Percentiles rank a stretch among this genome's conserved stretches.
These are phyloP conservation scores for Cryphonectria parasitica DNA, from an alignment of 2,329 filamentous ascomycete genomes.

Conservation along the genomic window DNA sequence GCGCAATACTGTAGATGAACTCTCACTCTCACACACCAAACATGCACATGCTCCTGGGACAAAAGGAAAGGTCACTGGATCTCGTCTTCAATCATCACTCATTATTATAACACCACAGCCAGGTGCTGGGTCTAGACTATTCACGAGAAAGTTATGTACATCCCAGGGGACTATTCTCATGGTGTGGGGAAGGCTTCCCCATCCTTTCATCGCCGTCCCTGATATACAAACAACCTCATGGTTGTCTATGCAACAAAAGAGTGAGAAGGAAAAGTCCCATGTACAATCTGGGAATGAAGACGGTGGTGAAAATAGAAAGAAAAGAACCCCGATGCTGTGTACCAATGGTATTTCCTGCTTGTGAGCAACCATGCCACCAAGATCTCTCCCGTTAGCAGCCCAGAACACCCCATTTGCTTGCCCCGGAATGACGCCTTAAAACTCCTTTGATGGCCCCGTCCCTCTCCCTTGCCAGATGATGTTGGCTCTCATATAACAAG, in stretches of 20 bases:
- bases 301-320: constrained; percentile 1
- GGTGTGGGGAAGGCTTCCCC: not conserved
- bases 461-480: constrained; percentile 3
- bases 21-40: not conserved
- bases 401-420: constrained; percentile 3
- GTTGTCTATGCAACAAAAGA: constrained; percentile 1
- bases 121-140: constrained; percentile 15
- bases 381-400: constrained; percentile 7
- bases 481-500: not conserved
- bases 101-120: constrained; percentile 25
- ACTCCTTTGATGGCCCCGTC: not conserved
- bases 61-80: not conserved
- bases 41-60: not conserved
- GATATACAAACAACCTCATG: not conserved
- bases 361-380: constrained; percentile 5
- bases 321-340: constrained; percentile 2
- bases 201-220: not conserved
- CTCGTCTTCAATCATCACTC: constrained; percentile 26
- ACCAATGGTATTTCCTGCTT: constrained; percentile 12
- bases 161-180: not conserved
- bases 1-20: not conserved
- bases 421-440: constrained; percentile 13
- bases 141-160: constrained; percentile 5
- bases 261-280: not conserved
- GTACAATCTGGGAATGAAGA: constrained; percentile 12